phyloP scores from a whole-genome alignment of 129 eudicot genomes.

The Silybum marianum region DNA sequence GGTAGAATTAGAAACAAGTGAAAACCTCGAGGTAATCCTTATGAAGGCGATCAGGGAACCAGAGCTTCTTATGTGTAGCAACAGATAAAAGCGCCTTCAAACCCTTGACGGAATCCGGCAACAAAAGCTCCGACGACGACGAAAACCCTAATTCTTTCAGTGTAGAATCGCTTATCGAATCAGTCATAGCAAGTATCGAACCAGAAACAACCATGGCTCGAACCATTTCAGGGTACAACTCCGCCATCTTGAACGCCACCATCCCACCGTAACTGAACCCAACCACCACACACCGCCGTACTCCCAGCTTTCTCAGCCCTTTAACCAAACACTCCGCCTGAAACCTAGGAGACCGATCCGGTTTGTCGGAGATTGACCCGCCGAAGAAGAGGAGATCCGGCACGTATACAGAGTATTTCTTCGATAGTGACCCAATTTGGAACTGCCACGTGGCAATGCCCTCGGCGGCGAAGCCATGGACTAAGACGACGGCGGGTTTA shows the following conservation, averaged over 20 bases:
- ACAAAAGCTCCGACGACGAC: conserved; percentile 76
- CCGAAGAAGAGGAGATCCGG: conserved; percentile 96
- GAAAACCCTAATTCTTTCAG: conserved; percentile 62
- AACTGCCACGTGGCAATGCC: conserved; percentile 96
- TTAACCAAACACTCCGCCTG: conserved; percentile 75
- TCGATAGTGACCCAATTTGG: conserved; percentile 57
- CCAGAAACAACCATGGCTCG: conserved; percentile 75
- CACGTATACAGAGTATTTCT: conserved; percentile 75
- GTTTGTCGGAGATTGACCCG: conserved; percentile 53
- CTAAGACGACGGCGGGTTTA: conserved; percentile 71
- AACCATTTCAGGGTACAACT: conserved; percentile 68
- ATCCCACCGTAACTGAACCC: conserved; percentile 97
- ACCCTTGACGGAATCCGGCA: conserved; percentile 82
- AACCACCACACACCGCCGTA: conserved; percentile 65
- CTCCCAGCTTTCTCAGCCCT: conserved; percentile 62
- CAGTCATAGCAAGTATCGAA: conserved; percentile 80
- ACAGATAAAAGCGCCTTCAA: conserved; percentile 68
- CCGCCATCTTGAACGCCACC: conserved; percentile 92
- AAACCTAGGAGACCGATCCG: conserved; percentile 74
- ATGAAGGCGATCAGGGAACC: conserved; percentile 84
- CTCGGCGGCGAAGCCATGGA: conserved; percentile 92
- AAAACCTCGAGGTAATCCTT: conserved; percentile 82
- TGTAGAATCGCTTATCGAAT: conserved; percentile 55
- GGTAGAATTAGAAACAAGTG: neutral
- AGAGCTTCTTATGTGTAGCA: conserved; percentile 73